Percentiles rank a stretch among this genome's conserved stretches.
These are phyloP conservation scores for Fusarium udum DNA, from an alignment of 2,329 filamentous ascomycete species.

Conservation along the genomic window DNA sequence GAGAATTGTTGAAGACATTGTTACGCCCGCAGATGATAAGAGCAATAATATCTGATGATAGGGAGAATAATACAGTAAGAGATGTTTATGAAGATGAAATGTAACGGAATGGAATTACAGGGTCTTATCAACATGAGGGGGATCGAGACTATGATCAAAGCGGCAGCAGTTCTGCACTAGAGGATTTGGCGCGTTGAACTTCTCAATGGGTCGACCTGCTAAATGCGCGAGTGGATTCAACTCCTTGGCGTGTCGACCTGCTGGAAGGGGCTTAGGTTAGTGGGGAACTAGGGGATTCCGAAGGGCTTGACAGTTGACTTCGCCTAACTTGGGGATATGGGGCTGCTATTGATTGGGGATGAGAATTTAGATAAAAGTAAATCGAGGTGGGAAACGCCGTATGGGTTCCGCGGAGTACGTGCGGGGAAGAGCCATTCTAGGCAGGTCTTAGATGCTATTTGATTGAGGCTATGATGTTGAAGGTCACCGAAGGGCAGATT, in stretches of 20 bases:
- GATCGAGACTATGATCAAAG: neutral
- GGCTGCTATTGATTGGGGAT: neutral
- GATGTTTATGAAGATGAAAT: neutral
- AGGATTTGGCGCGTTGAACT: neutral
- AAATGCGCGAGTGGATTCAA: no score
- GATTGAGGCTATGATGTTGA: neutral
- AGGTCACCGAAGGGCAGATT: neutral
- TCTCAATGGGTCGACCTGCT: neutral
- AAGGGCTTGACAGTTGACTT: neutral
- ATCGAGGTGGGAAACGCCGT: neutral
- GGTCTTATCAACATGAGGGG: neutral
- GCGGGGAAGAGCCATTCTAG: no score
- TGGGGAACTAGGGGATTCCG: neutral
- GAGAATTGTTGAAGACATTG: neutral
- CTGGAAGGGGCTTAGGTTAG: fast-evolving
- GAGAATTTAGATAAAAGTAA: neutral
- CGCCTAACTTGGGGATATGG: neutral
- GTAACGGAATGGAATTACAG: neutral
- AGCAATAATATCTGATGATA: no score
- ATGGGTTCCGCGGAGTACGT: neutral
- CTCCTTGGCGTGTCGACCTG: neutral
- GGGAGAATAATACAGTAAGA: fast-evolving
- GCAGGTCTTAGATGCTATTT: neutral
- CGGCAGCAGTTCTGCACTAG: neutral
- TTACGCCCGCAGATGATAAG: neutral